Conservation (phyloP, 2,329 filamentous ascomycete species). For the Aureobasidium sp. region DNA sequence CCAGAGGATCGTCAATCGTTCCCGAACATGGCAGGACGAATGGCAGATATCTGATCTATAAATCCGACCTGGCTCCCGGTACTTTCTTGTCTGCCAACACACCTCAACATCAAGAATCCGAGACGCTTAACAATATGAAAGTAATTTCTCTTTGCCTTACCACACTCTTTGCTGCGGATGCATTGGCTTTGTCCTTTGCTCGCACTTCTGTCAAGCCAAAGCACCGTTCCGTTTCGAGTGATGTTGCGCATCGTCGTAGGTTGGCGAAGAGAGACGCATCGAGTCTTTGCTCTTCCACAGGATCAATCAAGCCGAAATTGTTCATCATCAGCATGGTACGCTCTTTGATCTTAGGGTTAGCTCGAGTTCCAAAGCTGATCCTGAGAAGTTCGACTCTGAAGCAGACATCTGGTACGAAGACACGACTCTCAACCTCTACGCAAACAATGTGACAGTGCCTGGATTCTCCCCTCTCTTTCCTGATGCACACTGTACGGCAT, state of each 20-base stretch:
- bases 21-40: not conserved
- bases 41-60: not conserved
- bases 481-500: not conserved
- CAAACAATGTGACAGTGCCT: conserved; percentile 5
- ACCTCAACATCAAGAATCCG: not conserved
- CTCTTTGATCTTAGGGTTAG: no score
- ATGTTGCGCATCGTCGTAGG: not conserved
- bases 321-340: conserved; percentile 6
- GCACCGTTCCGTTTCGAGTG: not conserved
- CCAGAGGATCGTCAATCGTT: not conserved
- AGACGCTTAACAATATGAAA: not conserved
- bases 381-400: not conserved
- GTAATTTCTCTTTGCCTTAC: not conserved
- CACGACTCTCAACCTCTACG: not conserved
- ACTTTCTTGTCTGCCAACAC: not conserved
- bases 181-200: not conserved
- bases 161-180: not conserved
- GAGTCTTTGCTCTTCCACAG: not conserved
- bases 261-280: not conserved
- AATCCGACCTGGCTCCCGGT: no score
- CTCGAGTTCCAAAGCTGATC: not conserved
- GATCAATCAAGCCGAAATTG: not conserved
- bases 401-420: conserved; percentile 3
- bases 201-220: not conserved
- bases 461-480: conserved; percentile 1